phyloP scores from a whole-genome alignment of 2,329 filamentous ascomycete species.

The Beauveria rudraprayagi region DNA sequence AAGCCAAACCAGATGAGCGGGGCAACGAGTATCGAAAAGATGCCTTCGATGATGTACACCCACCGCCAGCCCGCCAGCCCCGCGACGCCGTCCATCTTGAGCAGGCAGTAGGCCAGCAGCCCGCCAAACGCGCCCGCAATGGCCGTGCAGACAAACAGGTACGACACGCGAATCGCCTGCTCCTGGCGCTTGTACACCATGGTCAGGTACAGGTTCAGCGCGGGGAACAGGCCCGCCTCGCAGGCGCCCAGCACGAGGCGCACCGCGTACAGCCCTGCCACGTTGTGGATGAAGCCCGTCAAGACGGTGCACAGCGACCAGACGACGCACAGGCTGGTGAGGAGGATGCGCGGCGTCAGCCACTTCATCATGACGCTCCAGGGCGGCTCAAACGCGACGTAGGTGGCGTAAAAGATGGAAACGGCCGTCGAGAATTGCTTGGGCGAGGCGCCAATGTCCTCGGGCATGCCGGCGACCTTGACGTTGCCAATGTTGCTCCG shows the following conservation, averaged over 20 bases:
- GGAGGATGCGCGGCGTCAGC: constrained; percentile 24
- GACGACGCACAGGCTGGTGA: constrained; percentile 19
- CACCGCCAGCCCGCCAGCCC: constrained; percentile 40
- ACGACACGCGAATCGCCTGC: constrained; percentile 44
- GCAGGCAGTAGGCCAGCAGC: constrained; percentile 38
- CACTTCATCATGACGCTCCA: constrained; percentile 26
- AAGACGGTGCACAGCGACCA: constrained; percentile 22
- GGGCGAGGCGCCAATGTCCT: constrained; percentile 24
- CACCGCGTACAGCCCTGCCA: constrained; percentile 19
- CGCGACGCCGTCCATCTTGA: constrained; percentile 37
- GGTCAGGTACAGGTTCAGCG: constrained; percentile 20
- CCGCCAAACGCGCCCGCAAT: constrained; percentile 34
- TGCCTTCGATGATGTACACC: constrained; percentile 43
- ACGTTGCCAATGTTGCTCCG: constrained; percentile 40
- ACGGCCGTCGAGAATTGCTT: constrained; percentile 25
- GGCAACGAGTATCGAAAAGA: constrained; percentile 34
- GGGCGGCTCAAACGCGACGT: constrained; percentile 24
- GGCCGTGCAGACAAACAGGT: constrained; percentile 41
- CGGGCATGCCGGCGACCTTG: constrained; percentile 25
- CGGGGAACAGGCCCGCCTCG: constrained; percentile 21
- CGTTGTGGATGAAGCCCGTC: constrained; percentile 24
- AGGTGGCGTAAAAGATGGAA: constrained; percentile 25
- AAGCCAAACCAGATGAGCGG: constrained; percentile 37
- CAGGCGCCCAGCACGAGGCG: constrained; percentile 19
- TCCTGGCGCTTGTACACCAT: constrained; percentile 38